Evolutionary conservation across 2,329 filamentous ascomycete genomes (phyloP).

Genomic region (Aspergillus clavatus): DNA sequence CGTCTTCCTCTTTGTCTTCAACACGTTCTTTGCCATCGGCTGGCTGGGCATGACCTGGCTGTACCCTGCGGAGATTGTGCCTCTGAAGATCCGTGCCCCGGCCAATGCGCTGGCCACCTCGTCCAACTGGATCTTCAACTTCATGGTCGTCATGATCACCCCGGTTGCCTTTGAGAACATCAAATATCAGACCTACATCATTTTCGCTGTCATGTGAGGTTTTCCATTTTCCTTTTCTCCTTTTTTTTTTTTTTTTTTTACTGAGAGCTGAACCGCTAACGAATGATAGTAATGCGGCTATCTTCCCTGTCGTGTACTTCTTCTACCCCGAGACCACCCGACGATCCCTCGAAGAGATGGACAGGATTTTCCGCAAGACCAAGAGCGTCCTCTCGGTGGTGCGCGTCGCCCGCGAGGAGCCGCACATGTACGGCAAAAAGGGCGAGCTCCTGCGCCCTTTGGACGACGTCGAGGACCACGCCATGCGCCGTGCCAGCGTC

Average conservation of each 20-base stretch:
- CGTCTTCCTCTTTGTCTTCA: conserved; percentile 57
- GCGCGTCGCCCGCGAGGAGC: conserved; percentile 47
- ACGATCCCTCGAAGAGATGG: conserved; percentile 63
- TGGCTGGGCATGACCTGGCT: conserved; percentile 61
- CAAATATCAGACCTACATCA: conserved; percentile 52
- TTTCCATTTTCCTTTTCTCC: too few relatives aligned
- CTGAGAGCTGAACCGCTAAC: conserved; percentile 7
- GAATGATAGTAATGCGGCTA: conserved; percentile 45
- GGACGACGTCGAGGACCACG: conserved; percentile 41
- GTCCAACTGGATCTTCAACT: conserved; percentile 59
- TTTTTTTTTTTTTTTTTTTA: background rate
- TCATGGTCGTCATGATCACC: conserved; percentile 63
- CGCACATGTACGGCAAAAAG: conserved; percentile 54
- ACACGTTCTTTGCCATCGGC: conserved; percentile 62
- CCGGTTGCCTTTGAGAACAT: conserved; percentile 57
- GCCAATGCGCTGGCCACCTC: conserved; percentile 61
- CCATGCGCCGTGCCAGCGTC: conserved; percentile 29
- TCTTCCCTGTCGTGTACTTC: conserved; percentile 55
- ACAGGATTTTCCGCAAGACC: conserved; percentile 60
- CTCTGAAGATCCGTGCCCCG: conserved; percentile 56
- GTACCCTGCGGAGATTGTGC: conserved; percentile 47
- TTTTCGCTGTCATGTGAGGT: conserved; percentile 51
- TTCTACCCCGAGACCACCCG: conserved; percentile 59
- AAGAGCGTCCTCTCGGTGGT: conserved; percentile 47
- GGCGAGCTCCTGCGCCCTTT: conserved; percentile 54